Percentiles rank a stretch among this genome's conserved stretches.
phyloP scores from a whole-genome alignment of 805 yeast species.

The Kodamaea laetipori region DNA sequence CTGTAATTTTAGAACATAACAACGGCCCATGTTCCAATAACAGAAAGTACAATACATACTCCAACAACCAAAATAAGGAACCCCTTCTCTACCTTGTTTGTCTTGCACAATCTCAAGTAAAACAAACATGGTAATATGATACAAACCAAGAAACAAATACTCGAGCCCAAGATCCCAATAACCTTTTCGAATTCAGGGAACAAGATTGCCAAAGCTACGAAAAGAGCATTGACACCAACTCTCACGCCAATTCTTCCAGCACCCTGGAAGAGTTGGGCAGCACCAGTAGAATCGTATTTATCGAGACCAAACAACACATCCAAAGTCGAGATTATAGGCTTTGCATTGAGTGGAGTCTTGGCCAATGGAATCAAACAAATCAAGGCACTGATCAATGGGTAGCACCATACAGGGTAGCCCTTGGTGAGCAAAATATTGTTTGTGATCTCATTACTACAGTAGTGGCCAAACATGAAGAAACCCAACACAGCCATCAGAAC shows the following conservation, averaged over 20 bases:
- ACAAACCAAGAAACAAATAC: conserved; percentile 45
- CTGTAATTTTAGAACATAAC: conserved; percentile 3
- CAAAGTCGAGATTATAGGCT: conserved; percentile 42
- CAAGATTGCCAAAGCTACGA: conserved; percentile 28
- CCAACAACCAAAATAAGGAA: conserved; percentile 14
- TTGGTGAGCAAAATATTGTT: conserved; percentile 66
- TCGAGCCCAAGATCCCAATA: conserved; percentile 44
- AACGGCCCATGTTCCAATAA: conserved; percentile 24
- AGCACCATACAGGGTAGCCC: conserved; percentile 67
- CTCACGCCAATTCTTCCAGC: conserved; percentile 19
- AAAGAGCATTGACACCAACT: conserved; percentile 24
- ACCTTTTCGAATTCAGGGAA: conserved; percentile 43
- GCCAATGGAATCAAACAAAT: conserved; percentile 44
- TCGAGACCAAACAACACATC: conserved; percentile 30
- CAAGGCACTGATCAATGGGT: conserved; percentile 30
- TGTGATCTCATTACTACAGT: conserved; percentile 72
- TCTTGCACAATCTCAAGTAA: conserved; percentile 29
- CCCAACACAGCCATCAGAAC: conserved; percentile 64
- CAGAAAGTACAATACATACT: conserved; percentile 19
- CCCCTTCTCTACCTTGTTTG: conserved; percentile 18
- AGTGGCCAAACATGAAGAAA: conserved; percentile 76
- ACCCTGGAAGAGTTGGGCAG: neutral
- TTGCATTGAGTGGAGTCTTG: conserved; percentile 41
- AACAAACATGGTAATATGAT: conserved; percentile 42
- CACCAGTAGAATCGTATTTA: neutral